Percentiles rank a stretch among this genome's conserved stretches.
Evolutionary conservation across 805 yeast species (phyloP).

Genomic region (Kuraishia molischiana): DNA sequence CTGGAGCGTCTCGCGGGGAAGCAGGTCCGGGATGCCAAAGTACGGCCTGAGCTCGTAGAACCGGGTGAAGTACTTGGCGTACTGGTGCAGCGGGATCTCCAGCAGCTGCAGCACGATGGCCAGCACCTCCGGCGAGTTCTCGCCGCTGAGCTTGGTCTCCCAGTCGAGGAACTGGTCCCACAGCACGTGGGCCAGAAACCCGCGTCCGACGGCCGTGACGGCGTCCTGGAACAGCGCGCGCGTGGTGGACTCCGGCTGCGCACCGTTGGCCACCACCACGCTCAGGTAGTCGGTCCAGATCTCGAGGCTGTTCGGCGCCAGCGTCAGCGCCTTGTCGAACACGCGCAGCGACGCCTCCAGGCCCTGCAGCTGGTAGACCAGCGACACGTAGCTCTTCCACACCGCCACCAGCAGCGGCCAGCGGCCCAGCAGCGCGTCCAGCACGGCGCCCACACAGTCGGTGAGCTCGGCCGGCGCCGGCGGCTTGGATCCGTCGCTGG

Average conservation of each 20-base stretch:
- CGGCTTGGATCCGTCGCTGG: conserved; percentile 8
- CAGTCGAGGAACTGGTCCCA: conserved; percentile 77
- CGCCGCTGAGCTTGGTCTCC: conserved; percentile 28
- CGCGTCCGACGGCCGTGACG: conserved; percentile 43
- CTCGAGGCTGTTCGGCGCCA: conserved; percentile 50
- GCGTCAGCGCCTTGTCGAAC: conserved; percentile 32
- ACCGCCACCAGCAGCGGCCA: conserved; percentile 51
- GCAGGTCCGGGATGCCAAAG: conserved; percentile 21
- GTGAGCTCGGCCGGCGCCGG: conserved; percentile 9
- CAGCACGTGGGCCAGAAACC: conserved; percentile 67
- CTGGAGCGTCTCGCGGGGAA: conserved; percentile 16
- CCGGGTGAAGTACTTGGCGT: conserved; percentile 61
- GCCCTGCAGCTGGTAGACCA: conserved; percentile 50
- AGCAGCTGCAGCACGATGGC: conserved; percentile 35
- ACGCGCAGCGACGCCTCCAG: conserved; percentile 36
- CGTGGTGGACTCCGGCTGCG: conserved; percentile 20
- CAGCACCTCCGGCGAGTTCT: conserved; percentile 25
- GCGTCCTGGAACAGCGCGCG: conserved; percentile 39
- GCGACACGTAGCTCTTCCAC: conserved; percentile 54
- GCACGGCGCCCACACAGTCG: conserved; percentile 13
- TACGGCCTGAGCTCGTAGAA: conserved; percentile 28
- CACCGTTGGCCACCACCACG: conserved; percentile 35
- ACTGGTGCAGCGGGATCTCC: conserved; percentile 73
- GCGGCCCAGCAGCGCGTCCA: conserved; percentile 32
- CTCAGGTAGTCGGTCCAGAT: conserved; percentile 61